phyloP scores from a whole-genome alignment of 176 grass and related monocot genomes.

The Phoenix dactylifera region DNA sequence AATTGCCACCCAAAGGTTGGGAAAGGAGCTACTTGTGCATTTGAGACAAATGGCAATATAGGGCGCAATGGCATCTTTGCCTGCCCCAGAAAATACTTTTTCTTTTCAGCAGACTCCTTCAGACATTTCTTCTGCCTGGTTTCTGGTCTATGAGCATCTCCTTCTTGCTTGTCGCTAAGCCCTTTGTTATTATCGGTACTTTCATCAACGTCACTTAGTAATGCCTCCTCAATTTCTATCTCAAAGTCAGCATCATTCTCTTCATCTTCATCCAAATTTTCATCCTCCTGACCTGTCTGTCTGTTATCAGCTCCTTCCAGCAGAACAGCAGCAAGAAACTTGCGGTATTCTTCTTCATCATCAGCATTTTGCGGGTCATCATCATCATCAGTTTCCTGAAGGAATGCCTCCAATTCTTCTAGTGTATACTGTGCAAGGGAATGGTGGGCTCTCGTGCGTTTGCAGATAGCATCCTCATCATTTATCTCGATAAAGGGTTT shows the following conservation, averaged over 20 bases:
- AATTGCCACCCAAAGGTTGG: slow-evolving; percentile 34
- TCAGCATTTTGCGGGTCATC: slow-evolving; percentile 66
- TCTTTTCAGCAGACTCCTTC: slow-evolving; percentile 27
- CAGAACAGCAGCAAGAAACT: slow-evolving; percentile 90
- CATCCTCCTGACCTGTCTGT: slow-evolving; percentile 38
- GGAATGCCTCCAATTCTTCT: slow-evolving; percentile 84
- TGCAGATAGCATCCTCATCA: slow-evolving; percentile 75
- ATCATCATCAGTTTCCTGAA: slow-evolving; percentile 91
- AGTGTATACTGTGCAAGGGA: slow-evolving; percentile 66
- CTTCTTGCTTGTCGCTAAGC: slow-evolving; percentile 20
- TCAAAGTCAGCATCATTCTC: slow-evolving; percentile 88
- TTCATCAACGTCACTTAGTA: slow-evolving; percentile 78
- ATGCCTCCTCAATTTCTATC: slow-evolving; percentile 85
- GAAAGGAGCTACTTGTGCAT: slow-evolving; percentile 15
- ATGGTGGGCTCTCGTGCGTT: slow-evolving; percentile 55
- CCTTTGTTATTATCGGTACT: slow-evolving; percentile 35
- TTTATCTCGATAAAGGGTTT: slow-evolving; percentile 18
- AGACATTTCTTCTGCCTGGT: slow-evolving; percentile 54
- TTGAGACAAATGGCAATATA: slow-evolving; percentile 48
- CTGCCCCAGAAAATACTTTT: slow-evolving; percentile 19
- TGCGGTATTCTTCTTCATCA: slow-evolving; percentile 87
- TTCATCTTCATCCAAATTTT: slow-evolving; percentile 85
- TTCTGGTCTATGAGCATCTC: slow-evolving; percentile 39
- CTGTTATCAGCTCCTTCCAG: slow-evolving; percentile 34
- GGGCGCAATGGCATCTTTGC: slow-evolving; percentile 39